A percentile compares a stretch with the other conserved stretches of the same genome.
phyloP scores from a whole-genome alignment of 2,329 filamentous ascomycete species.

The Neonectria coccinea region DNA sequence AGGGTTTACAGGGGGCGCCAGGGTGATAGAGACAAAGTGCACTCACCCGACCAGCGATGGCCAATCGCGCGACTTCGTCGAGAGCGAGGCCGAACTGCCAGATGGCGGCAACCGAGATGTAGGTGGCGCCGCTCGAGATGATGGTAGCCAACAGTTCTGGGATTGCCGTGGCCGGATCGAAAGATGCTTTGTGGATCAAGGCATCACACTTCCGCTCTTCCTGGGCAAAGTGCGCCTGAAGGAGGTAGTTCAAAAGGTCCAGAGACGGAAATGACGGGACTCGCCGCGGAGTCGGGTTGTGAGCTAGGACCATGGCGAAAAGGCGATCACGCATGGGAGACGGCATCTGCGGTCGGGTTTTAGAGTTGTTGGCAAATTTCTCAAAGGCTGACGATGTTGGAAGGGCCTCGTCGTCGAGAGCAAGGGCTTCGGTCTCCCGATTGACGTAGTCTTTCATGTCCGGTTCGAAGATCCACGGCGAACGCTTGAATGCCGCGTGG shows the following conservation, averaged over 20 bases:
- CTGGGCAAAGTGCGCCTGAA: slow-evolving; percentile 35
- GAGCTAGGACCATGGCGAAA: slow-evolving; percentile 42
- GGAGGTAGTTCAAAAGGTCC: slow-evolving; percentile 37
- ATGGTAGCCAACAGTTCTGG: slow-evolving; percentile 39
- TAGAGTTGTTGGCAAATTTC: slow-evolving; percentile 16
- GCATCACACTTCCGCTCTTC: slow-evolving; percentile 36
- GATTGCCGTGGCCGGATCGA: slow-evolving; percentile 29
- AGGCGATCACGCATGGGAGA: slow-evolving; percentile 38
- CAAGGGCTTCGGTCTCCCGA: slow-evolving; percentile 16
- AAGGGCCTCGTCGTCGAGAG: slow-evolving; percentile 22
- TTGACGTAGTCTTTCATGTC: slow-evolving; percentile 27
- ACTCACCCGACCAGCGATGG: slow-evolving; percentile 36
- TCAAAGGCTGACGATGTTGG: slow-evolving; percentile 9
- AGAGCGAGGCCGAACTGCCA: slow-evolving; percentile 44
- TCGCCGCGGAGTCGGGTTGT: slow-evolving; percentile 35
- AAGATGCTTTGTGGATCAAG: slow-evolving; percentile 39
- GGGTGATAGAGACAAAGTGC: not conserved
- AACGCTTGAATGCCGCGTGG: slow-evolving; percentile 23
- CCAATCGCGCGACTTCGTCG: slow-evolving; percentile 33
- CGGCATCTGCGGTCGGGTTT: slow-evolving; percentile 21
- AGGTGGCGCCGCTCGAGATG: slow-evolving; percentile 38
- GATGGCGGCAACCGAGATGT: slow-evolving; percentile 34
- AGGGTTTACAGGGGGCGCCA: not conserved
- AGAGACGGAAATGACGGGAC: slow-evolving; percentile 42
- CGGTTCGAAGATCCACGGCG: slow-evolving; percentile 35